phyloP scores from a whole-genome alignment of 2,329 filamentous ascomycete species.

The Beauveria rudraprayagi region DNA sequence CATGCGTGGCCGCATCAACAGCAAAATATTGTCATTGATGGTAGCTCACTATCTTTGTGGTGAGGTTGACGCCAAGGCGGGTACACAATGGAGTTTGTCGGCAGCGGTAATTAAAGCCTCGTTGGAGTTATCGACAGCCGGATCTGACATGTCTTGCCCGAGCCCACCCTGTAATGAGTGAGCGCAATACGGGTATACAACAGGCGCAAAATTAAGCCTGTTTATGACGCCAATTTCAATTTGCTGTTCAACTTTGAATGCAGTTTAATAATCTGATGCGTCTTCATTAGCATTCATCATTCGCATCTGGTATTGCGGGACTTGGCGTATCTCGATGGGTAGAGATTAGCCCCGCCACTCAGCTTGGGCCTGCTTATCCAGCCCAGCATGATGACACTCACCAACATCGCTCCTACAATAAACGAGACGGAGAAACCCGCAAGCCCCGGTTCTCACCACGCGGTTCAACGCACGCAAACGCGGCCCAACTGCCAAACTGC shows the following conservation, averaged over 20 bases:
- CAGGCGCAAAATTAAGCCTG: background rate
- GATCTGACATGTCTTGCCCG: background rate
- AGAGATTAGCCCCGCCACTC: background rate
- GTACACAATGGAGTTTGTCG: background rate
- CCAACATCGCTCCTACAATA: background rate
- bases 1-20: background rate
- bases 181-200: background rate
- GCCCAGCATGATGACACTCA: background rate
- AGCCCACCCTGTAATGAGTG: background rate
- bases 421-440: background rate
- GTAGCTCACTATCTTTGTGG: background rate
- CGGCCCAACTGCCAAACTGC: background rate
- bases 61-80: background rate
- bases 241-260: too few species aligned
- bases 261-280: too few species aligned
- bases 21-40: background rate
- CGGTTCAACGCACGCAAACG: background rate
- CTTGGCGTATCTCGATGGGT: background rate
- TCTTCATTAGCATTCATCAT: background rate
- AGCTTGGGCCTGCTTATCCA: background rate
- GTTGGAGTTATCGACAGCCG: background rate
- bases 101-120: background rate
- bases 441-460: background rate
- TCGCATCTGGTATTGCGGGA: background rate
- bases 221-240: background rate